phyloP scores from a whole-genome alignment of 2,329 filamentous ascomycete genomes.

The Colletotrichum ledebouriae region DNA sequence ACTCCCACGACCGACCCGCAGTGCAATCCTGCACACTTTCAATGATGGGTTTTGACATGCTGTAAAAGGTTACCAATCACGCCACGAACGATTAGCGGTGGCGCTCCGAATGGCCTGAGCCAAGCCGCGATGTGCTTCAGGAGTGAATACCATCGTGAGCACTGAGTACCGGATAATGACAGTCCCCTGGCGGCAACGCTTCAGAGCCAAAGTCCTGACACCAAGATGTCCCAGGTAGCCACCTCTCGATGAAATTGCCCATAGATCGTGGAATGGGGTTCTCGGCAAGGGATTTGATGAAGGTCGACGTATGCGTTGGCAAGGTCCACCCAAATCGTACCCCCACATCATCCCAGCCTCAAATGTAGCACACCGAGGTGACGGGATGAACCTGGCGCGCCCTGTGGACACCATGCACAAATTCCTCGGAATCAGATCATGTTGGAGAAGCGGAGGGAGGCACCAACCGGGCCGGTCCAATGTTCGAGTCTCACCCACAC shows the following conservation, averaged over 20 bases:
- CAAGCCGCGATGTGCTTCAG: background rate
- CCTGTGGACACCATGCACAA: background rate
- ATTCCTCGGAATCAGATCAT: background rate
- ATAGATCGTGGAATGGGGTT: too few relatives aligned
- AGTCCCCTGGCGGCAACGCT: too few relatives aligned
- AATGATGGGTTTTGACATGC: background rate
- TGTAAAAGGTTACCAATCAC: constrained; percentile 7
- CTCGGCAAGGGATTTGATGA: too few relatives aligned
- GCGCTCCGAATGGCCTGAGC: background rate
- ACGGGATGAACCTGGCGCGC: constrained; percentile 8
- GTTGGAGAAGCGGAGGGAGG: background rate
- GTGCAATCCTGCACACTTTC: background rate
- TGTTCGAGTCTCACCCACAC: background rate
- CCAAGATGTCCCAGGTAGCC: too few relatives aligned
- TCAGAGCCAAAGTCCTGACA: too few relatives aligned
- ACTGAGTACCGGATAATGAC: background rate
- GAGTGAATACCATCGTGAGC: background rate
- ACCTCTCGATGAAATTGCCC: too few relatives aligned
- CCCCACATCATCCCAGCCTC: constrained; percentile 6
- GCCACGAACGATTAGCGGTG: background rate
- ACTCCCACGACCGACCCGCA: constrained; percentile 7
- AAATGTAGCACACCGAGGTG: constrained; percentile 14
- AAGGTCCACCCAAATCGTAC: constrained; percentile 9
- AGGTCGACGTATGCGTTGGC: constrained; percentile 12
- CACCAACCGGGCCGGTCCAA: constrained; percentile 15